These are phyloP conservation scores for Calamus simplicifolius DNA, from an alignment of 176 grass and related monocot genomes.

Conservation along the genomic window DNA sequence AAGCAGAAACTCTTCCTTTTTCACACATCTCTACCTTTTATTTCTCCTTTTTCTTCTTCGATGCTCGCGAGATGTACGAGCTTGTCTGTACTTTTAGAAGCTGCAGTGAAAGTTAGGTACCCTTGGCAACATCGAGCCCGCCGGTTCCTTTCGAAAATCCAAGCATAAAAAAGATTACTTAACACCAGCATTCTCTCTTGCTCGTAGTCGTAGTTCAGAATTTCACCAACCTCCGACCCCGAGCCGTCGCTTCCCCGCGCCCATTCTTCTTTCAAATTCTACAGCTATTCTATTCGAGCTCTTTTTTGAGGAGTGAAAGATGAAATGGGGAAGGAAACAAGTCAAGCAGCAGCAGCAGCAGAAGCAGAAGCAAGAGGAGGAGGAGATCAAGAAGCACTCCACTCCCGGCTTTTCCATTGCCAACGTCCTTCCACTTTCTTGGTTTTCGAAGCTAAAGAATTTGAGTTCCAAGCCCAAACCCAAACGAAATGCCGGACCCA, in stretches of 20 bases:
- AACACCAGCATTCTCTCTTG: neutral
- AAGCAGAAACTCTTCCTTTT: too few relatives aligned
- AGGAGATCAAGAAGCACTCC: slow-evolving; percentile 8
- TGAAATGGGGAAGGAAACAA: neutral
- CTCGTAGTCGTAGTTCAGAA: too few relatives aligned
- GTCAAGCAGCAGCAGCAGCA: neutral
- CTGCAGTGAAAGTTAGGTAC: too few relatives aligned
- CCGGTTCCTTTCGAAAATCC: slow-evolving; percentile 10
- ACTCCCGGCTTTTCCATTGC: slow-evolving; percentile 4
- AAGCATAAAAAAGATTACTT: neutral
- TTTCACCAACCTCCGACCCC: too few relatives aligned
- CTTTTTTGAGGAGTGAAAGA: neutral
- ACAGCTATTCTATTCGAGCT: too few relatives aligned
- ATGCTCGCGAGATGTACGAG: too few relatives aligned
- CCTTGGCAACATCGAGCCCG: neutral
- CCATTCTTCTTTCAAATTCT: neutral
- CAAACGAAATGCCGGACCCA: neutral
- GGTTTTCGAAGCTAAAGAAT: slow-evolving; percentile 2
- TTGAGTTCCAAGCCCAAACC: neutral
- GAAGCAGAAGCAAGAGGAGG: neutral
- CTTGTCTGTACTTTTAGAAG: too few relatives aligned
- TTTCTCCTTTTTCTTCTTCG: too few relatives aligned
- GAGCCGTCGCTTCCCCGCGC: neutral
- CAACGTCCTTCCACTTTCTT: slow-evolving; percentile 7
- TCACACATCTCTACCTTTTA: too few relatives aligned